Conservation (phyloP, 2,329 filamentous ascomycete genomes). For the Sordariomycetes sp. region DNA sequence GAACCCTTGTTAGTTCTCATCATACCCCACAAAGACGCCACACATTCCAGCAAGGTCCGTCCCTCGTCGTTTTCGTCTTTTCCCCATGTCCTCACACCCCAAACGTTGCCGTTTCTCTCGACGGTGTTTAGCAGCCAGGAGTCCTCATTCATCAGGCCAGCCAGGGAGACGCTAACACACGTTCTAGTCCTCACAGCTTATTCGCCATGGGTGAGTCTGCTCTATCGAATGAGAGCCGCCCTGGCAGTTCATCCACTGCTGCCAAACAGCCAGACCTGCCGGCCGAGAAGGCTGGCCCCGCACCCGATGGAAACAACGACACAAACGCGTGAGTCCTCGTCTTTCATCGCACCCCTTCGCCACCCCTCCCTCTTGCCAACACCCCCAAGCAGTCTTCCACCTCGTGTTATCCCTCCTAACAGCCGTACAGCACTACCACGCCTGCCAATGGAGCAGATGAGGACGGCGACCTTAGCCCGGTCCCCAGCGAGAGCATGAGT, state of each 20-base stretch:
- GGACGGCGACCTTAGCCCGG: conserved; percentile 25
- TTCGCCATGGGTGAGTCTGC: neutral
- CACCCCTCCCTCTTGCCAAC: neutral
- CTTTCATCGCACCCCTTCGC: neutral
- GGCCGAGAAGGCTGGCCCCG: neutral
- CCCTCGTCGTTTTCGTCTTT: neutral
- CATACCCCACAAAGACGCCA: neutral
- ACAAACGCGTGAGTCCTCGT: neutral
- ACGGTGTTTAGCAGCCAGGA: neutral
- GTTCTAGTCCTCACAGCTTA: neutral
- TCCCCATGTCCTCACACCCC: neutral
- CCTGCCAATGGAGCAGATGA: conserved; percentile 16
- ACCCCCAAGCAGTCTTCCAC: neutral
- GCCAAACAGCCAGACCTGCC: neutral
- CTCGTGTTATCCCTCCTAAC: neutral
- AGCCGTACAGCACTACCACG: neutral
- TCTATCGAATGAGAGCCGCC: neutral
- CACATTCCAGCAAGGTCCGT: neutral
- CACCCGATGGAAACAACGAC: neutral
- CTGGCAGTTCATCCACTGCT: neutral
- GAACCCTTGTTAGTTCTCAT: neutral
- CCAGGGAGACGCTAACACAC: neutral
- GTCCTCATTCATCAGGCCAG: neutral
- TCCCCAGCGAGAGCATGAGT: conserved; percentile 24
- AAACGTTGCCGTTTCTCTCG: neutral